Conservation (phyloP, 164 flowering plant species). For the Umbilicus rupestris region DNA sequence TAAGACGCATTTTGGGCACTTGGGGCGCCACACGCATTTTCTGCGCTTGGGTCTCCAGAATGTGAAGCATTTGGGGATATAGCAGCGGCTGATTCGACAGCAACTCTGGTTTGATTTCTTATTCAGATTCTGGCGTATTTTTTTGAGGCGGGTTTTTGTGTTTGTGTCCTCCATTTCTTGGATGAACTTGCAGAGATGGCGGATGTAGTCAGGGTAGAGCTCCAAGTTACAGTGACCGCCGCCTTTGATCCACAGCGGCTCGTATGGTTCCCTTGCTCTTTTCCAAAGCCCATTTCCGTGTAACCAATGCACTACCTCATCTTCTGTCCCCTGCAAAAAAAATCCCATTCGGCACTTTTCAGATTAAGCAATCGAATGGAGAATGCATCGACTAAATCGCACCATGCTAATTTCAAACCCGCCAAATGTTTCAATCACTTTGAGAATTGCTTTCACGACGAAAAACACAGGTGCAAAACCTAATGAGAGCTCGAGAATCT, state of each 20-base stretch:
- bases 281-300: conserved; percentile 84
- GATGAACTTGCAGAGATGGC: conserved; percentile 64
- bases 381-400: too few relatives aligned
- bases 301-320: conserved; percentile 85
- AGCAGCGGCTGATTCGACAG: conserved; percentile 29
- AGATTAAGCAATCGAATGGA: background rate
- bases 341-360: background rate
- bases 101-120: conserved; percentile 20
- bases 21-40: conserved; percentile 17
- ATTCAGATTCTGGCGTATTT: conserved; percentile 39
- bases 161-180: conserved; percentile 77
- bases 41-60: conserved; percentile 23
- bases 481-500: too few relatives aligned
- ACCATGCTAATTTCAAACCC: background rate
- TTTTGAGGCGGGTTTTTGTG: conserved; percentile 49
- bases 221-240: conserved; percentile 97
- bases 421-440: background rate
- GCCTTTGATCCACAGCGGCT: conserved; percentile 92
- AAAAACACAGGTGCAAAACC: background rate
- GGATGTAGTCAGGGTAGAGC: conserved; percentile 86
- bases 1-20: conserved; percentile 16
- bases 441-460: background rate
- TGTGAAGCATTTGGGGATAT: background rate
- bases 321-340: conserved; percentile 80
- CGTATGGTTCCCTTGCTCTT: conserved; percentile 74